Base-by-base conservation (phyloP, 169 alveolate genomes). In the Toxoplasma gondii region DNA sequence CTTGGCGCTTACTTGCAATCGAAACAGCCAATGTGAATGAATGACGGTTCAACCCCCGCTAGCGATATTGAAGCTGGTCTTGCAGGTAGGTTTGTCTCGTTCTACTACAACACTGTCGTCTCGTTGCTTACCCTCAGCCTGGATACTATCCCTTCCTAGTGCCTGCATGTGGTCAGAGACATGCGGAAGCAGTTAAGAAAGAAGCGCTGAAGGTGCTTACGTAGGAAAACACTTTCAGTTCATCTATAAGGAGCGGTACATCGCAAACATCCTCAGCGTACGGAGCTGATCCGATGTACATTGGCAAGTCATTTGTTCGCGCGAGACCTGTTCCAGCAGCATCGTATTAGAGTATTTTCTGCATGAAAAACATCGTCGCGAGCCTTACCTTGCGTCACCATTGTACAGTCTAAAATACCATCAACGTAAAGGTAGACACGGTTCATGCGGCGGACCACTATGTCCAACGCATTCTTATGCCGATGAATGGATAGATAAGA, bases 21-120 rank as follows among this genome's bases (percentile, higher is more conserved):
- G 88, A 96, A 96, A 96, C 98, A 97, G 27, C 98, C 98, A 67
- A 97, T 96, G 86, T 97, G 96, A 31, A 97, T 91, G 93, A 95
- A 97, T 34, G 98, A 97, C 67, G 98, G 97, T 94, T 98, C 98
- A 36, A 98, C 67, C 49, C 98, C 98, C 41, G 98, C 97, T 81
- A 98, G 93, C 29, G 97, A 93, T 39, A 94, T 45, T 81, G 97
- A 81, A 10, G 98, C 97, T 82, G 90, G 24, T 7, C 64, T 4
- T 80, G 88, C 4, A 24, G 12, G 4, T 82, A n/a, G 19, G 39
- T 12, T 19, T 24, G 86, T n/a, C 86, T 12, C 39, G 43, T 19
- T 41, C 43, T 34, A 39, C 31, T 16, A 36, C 41, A 39, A 44
- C 54, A 82, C 12, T 27, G 67, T 82, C 22, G 9, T 29, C 39